Base-by-base conservation (phyloP, 2,329 filamentous ascomycete species). In the Blastomyces silverae region DNA sequence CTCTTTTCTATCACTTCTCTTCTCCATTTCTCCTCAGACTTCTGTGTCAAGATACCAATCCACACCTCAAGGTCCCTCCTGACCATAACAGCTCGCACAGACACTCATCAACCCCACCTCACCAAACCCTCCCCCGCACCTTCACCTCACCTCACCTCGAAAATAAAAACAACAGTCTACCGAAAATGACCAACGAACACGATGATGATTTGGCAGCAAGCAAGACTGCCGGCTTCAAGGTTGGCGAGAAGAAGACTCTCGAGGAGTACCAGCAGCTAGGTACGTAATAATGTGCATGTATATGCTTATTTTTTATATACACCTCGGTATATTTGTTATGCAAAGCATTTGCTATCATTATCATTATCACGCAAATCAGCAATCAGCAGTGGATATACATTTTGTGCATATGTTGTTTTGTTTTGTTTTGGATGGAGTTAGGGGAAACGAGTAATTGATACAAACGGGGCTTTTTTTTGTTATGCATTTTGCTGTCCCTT, bases 231-330 rank as follows among this genome's bases (percentile, higher is more conserved):
- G 93, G 93, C 77, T 97, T 97, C 88, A 97, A 95, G 87, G 89
- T 97, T 76, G 92, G 91, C 71, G 91, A 97, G 86, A 97, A 97
- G 88, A 96, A 97, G 86, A 95, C 91, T 72, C 84, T 99, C 75
- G 90, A 93, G 69, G 90, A 97, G 79, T 97, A 97, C 81, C 85
- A 93, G 75, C 84, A 96, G 78, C 89, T 99, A 80, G 94, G 92
- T 96, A 83, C 75, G 90, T 69, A 22, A 39, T 69, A 22, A 39
- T 20, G 20, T 39, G 25, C n/a, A 53, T 28, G 15, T 55, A 25
- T 31, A n/a, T 50, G 2, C 20, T 1, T 50, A 8, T 28, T 28
- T 3, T 25, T 0, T 15, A 52, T 13, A 3, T 25, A 52, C 22
- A 22, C 25, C 34, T 44, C 42, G 17, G 13, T 44, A 3, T 1